Evolutionary conservation across 2,329 filamentous ascomycete species (phyloP).

Genomic region (Sporothrix schenckii): DNA sequence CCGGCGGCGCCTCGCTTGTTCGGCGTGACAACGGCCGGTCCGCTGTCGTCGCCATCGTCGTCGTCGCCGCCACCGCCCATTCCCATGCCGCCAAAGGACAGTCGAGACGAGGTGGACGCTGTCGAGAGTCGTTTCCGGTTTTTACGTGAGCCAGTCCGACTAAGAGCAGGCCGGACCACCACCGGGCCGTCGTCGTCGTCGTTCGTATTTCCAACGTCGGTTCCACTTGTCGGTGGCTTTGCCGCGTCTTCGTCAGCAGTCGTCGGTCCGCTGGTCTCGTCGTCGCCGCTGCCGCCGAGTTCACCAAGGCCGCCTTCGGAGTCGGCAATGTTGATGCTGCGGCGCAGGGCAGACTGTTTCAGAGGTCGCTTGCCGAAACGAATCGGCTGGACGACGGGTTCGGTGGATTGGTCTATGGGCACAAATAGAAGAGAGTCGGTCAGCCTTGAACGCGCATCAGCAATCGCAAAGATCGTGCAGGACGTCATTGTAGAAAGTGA

Average conservation of each 20-base stretch:
- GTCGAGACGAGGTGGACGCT: conserved; percentile 50
- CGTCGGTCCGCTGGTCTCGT: conserved; percentile 2
- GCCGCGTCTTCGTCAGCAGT: conserved; percentile 6
- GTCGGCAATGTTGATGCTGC: conserved; percentile 55
- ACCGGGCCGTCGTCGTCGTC: conserved; percentile 52
- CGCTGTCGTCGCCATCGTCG: conserved; percentile 41
- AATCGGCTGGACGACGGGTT: conserved; percentile 45
- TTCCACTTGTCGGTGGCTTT: not conserved
- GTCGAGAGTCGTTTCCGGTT: conserved; percentile 68
- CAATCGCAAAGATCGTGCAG: conserved; percentile 37
- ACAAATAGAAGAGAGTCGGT: conserved; percentile 36
- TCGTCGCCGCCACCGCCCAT: conserved; percentile 53
- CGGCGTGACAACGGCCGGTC: conserved; percentile 56
- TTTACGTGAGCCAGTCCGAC: conserved; percentile 54
- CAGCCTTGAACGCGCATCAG: conserved; percentile 35
- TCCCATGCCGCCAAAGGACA: conserved; percentile 72
- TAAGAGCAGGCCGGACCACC: conserved; percentile 54
- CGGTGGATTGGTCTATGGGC: conserved; percentile 41
- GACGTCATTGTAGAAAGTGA: conserved; percentile 30
- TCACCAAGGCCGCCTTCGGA: conserved; percentile 37
- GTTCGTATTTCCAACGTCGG: conserved; percentile 38
- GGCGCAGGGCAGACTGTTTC: conserved; percentile 62
- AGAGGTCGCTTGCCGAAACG: conserved; percentile 57
- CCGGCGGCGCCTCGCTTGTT: conserved; percentile 52
- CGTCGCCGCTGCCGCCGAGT: not conserved